Evolutionary conservation across 768 basidiomycete genomes (phyloP).

Genomic region (Lanmaoa pseudosensibilis): DNA sequence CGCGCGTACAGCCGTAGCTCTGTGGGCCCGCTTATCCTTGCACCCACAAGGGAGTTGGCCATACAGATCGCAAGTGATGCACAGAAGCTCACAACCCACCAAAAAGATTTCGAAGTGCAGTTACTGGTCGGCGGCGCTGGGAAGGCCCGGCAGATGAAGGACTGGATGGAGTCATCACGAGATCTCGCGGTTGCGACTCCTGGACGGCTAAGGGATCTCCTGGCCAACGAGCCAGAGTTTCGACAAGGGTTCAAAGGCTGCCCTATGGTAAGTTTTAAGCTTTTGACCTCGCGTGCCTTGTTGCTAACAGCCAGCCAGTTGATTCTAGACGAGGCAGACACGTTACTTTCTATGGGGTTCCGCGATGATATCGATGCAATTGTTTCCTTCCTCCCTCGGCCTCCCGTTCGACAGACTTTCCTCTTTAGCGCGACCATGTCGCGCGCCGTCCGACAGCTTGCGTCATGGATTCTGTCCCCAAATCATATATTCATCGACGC

Average conservation of each 20-base stretch:
- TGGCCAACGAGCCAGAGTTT: conserved; percentile 59
- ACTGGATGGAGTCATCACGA: conserved; percentile 60
- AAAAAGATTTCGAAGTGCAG: conserved; percentile 64
- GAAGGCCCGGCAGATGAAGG: conserved; percentile 63
- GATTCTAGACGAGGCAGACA: conserved; percentile 91
- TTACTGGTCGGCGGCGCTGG: conserved; percentile 77
- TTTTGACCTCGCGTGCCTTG: background rate
- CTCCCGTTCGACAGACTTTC: conserved; percentile 80
- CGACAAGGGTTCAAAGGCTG: conserved; percentile 51
- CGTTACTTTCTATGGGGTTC: conserved; percentile 91
- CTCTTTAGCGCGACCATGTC: conserved; percentile 90
- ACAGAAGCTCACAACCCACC: conserved; percentile 57
- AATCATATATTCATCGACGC: conserved; percentile 76
- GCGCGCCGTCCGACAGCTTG: conserved; percentile 66
- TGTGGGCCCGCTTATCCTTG: conserved; percentile 79
- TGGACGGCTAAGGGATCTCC: conserved; percentile 77
- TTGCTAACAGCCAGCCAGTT: conserved; percentile 49
- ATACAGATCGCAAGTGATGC: conserved; percentile 89
- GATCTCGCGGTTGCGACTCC: conserved; percentile 91
- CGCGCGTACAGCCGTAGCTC: conserved; percentile 42
- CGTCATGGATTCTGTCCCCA: conserved; percentile 53
- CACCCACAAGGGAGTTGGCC: conserved; percentile 87
- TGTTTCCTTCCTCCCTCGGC: conserved; percentile 54
- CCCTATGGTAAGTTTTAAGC: conserved; percentile 51
- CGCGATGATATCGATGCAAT: conserved; percentile 81